Evolutionary conservation across 352 stramenopile genomes (phyloP).

Genomic region (Thraustochytrium striatum): DNA sequence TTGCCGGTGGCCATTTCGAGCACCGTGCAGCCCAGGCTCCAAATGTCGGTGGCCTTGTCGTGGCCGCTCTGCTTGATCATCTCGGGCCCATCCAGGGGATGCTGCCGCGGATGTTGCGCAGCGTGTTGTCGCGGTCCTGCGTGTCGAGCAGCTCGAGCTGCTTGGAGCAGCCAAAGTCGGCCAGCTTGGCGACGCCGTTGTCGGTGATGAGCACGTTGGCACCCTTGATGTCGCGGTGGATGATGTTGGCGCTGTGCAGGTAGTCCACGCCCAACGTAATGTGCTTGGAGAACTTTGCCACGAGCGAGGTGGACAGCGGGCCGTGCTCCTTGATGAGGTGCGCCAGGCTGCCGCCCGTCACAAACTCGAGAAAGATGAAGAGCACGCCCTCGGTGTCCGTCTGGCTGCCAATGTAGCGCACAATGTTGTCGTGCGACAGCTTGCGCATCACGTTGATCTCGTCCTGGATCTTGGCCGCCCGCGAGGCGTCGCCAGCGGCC

Average conservation of each 20-base stretch:
- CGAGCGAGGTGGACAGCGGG: conserved; percentile 65
- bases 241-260: conserved; percentile 49
- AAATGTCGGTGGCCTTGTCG: conserved; percentile 91
- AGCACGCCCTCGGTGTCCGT: conserved; percentile 1
- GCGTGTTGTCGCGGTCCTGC: conserved; percentile 87
- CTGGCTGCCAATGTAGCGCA: conserved; percentile 65
- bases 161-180: conserved; percentile 67
- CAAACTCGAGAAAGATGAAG: conserved; percentile 76
- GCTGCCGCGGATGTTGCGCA: conserved; percentile 66
- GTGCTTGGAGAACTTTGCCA: conserved; percentile 67
- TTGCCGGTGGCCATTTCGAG: conserved; percentile 96
- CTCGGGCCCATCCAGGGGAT: conserved; percentile 95
- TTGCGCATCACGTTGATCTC: conserved; percentile 82
- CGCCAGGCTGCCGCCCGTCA: conserved; percentile 71
- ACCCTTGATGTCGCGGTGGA: conserved; percentile 55
- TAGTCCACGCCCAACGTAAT: conserved; percentile 69
- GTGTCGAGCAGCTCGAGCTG: conserved; percentile 91
- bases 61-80: conserved; percentile 82
- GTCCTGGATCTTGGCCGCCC: conserved; percentile 50
- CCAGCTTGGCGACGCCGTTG: conserved; percentile 52
- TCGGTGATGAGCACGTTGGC: conserved; percentile 54
- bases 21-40: conserved; percentile 93
- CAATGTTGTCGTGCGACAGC: conserved; percentile 59
- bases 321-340: conserved; percentile 72
- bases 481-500: conserved; percentile 63